Percentiles rank a stretch among this genome's conserved stretches.
These are phyloP conservation scores for Cercospora brassicicola DNA, from an alignment of 2,329 filamentous ascomycete species.

Conservation along the genomic window DNA sequence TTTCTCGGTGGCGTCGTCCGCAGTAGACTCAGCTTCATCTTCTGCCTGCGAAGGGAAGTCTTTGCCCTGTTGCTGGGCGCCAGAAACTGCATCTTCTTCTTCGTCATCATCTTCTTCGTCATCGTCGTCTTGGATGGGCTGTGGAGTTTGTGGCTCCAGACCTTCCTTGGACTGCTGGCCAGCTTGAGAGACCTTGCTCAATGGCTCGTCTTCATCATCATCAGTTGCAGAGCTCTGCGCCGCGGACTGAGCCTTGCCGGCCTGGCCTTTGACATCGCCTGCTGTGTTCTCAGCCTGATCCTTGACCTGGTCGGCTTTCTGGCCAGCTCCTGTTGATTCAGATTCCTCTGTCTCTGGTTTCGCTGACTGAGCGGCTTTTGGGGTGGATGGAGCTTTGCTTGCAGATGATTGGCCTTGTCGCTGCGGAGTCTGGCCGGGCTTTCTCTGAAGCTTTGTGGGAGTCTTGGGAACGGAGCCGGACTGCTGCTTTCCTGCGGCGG, in stretches of 20 bases:
- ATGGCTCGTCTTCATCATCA: slow-evolving; percentile 40
- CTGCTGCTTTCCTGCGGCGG: slow-evolving; percentile 51
- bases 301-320: slow-evolving; percentile 42
- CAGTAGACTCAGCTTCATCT: slow-evolving; percentile 38
- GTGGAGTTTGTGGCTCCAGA: slow-evolving; percentile 48
- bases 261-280: slow-evolving; percentile 42
- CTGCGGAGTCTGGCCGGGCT: slow-evolving; percentile 27
- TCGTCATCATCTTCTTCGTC: slow-evolving; percentile 41
- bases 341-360: slow-evolving; percentile 42
- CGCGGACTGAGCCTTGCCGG: slow-evolving; percentile 38
- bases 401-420: slow-evolving; percentile 12
- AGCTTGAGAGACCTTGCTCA: slow-evolving; percentile 51
- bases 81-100: slow-evolving; percentile 40
- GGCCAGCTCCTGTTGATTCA: slow-evolving; percentile 38
- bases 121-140: slow-evolving; percentile 46
- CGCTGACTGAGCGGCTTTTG: slow-evolving; percentile 34
- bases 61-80: slow-evolving; percentile 45
- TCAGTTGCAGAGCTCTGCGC: slow-evolving; percentile 37
- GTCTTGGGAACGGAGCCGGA: slow-evolving; percentile 49
- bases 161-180: slow-evolving; percentile 47
- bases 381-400: slow-evolving; percentile 28
- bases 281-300: slow-evolving; percentile 32
- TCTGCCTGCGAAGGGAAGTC: slow-evolving; percentile 46
- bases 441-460: slow-evolving; percentile 52
- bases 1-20: slow-evolving; percentile 48